Evolutionary conservation across 306 rosid genomes (phyloP).

Genomic region (Quercus bicolor): DNA sequence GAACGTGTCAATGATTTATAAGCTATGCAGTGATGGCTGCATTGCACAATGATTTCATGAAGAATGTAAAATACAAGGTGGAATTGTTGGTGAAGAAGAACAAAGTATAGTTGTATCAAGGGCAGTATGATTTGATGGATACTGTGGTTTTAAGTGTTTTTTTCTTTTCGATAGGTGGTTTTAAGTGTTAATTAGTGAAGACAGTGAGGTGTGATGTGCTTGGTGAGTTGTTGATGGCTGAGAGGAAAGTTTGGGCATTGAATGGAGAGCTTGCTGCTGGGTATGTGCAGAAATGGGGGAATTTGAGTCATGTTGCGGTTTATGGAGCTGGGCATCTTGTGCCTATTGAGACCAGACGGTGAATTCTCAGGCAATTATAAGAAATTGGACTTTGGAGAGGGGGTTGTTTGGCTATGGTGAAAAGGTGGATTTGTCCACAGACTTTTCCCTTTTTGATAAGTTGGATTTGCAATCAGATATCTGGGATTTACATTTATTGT

Average conservation of each 20-base stretch:
- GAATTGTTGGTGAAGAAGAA: conserved; percentile 46
- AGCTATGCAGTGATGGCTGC: conserved; percentile 39
- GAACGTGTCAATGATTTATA: conserved; percentile 30
- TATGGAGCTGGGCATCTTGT: conserved; percentile 72
- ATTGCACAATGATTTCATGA: conserved; percentile 66
- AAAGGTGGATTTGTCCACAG: too few species aligned
- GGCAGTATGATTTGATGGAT: conserved; percentile 54
- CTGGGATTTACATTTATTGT: too few species aligned
- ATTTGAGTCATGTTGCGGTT: conserved; percentile 59
- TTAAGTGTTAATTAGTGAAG: conserved; percentile 63
- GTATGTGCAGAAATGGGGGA: conserved; percentile 72
- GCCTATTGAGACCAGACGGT: conserved; percentile 60
- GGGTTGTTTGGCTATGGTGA: conserved; percentile 29
- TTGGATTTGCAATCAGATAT: neutral
- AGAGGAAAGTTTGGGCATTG: conserved; percentile 66
- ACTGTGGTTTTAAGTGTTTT: conserved; percentile 50
- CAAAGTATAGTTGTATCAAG: conserved; percentile 62
- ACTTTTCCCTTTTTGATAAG: neutral
- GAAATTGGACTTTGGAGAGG: conserved; percentile 60
- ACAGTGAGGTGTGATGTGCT: conserved; percentile 66
- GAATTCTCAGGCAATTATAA: conserved; percentile 70
- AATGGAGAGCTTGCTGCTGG: conserved; percentile 63
- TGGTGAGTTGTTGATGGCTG: conserved; percentile 38
- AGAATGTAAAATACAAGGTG: conserved; percentile 64
- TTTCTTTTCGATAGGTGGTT: conserved; percentile 21